Conservation (phyloP, 148 eudicot species). For the Fagopyrum esculentum region DNA sequence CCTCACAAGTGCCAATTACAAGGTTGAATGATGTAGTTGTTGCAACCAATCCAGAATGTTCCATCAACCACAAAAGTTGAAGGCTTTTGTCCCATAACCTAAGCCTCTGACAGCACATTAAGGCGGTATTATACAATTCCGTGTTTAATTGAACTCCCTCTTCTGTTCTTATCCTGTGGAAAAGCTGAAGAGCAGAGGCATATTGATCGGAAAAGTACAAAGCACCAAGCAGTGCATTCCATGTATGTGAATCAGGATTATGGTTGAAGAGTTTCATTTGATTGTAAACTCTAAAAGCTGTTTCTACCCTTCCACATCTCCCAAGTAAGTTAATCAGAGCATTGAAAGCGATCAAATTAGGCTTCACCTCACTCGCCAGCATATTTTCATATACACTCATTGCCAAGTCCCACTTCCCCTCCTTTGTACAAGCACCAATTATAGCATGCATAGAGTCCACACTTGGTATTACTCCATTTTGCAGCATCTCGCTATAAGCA, state of each 20-base stretch:
- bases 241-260: constrained; percentile 58
- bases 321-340: constrained; percentile 61
- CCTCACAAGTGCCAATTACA: constrained; percentile 70
- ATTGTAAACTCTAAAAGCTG: constrained; percentile 38
- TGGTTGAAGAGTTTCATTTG: constrained; percentile 38
- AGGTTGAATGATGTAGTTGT: constrained; percentile 49
- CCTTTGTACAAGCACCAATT: constrained; percentile 56
- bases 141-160: constrained; percentile 23
- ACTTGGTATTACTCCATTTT: constrained; percentile 33
- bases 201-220: constrained; percentile 46
- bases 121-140: constrained; percentile 48
- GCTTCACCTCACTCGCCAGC: constrained; percentile 43
- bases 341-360: constrained; percentile 51
- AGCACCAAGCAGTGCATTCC: constrained; percentile 63
- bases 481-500: constrained; percentile 61
- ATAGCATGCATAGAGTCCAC: constrained; percentile 53
- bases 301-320: constrained; percentile 45
- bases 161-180: constrained; percentile 37
- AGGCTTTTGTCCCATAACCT: constrained; percentile 55
- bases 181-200: constrained; percentile 52
- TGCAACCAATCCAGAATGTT: constrained; percentile 34
- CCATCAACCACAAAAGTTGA: constrained; percentile 62
- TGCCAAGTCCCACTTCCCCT: constrained; percentile 52
- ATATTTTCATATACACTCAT: constrained; percentile 39
- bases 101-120: constrained; percentile 56